These are phyloP conservation scores for Epichloe uncinata DNA, from an alignment of 2,329 filamentous ascomycete genomes.

Conservation along the genomic window DNA sequence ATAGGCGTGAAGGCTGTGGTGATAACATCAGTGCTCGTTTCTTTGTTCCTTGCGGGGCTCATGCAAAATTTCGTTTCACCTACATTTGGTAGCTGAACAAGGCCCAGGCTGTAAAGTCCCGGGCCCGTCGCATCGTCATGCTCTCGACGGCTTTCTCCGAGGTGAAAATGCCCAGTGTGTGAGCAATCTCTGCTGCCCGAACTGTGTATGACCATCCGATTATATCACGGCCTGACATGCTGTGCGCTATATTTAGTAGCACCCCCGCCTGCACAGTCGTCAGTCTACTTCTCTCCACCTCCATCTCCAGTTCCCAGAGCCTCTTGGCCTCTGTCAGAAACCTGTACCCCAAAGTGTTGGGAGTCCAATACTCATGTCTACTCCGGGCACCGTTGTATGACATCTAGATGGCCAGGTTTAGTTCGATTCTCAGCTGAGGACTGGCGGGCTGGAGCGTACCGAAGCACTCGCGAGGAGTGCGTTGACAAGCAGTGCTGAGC, in stretches of 20 bases:
- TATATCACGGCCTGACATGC: slow-evolving; percentile 23
- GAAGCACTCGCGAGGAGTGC: slow-evolving; percentile 22
- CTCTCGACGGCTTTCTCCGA: neutral
- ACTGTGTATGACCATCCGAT: slow-evolving; percentile 22
- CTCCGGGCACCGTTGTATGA: too few relatives aligned
- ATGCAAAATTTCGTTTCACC: slow-evolving; percentile 2
- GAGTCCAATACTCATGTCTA: slow-evolving; percentile 21
- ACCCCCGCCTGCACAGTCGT: slow-evolving; percentile 24
- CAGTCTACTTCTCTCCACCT: slow-evolving; percentile 6
- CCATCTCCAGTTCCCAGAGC: slow-evolving; percentile 22
- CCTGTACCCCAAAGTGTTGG: slow-evolving; percentile 19
- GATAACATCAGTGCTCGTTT: too few relatives aligned
- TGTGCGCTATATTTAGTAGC: slow-evolving; percentile 19
- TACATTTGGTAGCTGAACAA: slow-evolving; percentile 22
- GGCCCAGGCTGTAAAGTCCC: slow-evolving; percentile 21
- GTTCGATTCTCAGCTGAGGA: too few relatives aligned
- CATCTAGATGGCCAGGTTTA: too few relatives aligned
- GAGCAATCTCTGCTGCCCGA: slow-evolving; percentile 19
- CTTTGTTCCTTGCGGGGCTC: too few relatives aligned
- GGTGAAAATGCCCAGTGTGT: slow-evolving; percentile 19
- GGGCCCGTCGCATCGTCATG: slow-evolving; percentile 9
- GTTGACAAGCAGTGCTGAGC: slow-evolving; percentile 27
- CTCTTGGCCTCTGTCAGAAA: slow-evolving; percentile 26
- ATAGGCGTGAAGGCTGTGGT: slow-evolving; percentile 12
- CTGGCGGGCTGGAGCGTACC: slow-evolving; percentile 13